Conservation (phyloP, 1,284 basidiomycete genomes). For the Athelia psychrophila region DNA sequence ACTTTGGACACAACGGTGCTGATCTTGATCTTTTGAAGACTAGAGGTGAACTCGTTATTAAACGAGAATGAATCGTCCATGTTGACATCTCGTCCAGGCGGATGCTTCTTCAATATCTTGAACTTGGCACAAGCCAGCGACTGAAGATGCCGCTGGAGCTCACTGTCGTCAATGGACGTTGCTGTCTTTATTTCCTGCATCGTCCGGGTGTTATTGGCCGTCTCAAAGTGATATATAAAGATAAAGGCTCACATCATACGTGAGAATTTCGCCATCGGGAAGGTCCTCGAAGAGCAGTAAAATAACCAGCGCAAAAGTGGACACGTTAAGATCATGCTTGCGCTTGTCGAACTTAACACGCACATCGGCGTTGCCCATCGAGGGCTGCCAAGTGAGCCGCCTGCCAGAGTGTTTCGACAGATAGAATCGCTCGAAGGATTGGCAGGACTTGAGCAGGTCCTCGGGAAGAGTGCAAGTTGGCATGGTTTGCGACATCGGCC, state of each 20-base stretch:
- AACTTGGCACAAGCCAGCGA: constrained; percentile 97
- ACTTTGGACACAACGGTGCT: constrained; percentile 85
- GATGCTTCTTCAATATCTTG: constrained; percentile 91
- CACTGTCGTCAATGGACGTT: constrained; percentile 73
- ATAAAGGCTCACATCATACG: constrained; percentile 56
- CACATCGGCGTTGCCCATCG: constrained; percentile 92
- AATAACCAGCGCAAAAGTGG: constrained; percentile 89
- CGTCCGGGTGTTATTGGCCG: constrained; percentile 2
- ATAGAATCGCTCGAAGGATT: constrained; percentile 90
- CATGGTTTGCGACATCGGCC: constrained; percentile 75
- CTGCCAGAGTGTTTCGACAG: constrained; percentile 87
- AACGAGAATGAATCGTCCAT: constrained; percentile 84
- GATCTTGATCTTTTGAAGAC: constrained; percentile 92
- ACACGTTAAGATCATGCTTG: constrained; percentile 90
- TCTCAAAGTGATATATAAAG: constrained; percentile 3
- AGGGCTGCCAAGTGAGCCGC: constrained; percentile 90
- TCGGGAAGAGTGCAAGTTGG: constrained; percentile 69
- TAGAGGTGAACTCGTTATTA: constrained; percentile 79
- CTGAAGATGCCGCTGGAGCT: constrained; percentile 90
- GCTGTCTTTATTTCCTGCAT: constrained; percentile 65
- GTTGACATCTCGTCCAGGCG: constrained; percentile 82
- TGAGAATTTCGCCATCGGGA: constrained; percentile 64
- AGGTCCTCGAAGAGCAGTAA: constrained; percentile 85
- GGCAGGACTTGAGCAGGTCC: constrained; percentile 60
- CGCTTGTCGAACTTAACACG: constrained; percentile 78